phyloP scores from a whole-genome alignment of 352 stramenopile genomes.

The Pythium rishiriense region DNA sequence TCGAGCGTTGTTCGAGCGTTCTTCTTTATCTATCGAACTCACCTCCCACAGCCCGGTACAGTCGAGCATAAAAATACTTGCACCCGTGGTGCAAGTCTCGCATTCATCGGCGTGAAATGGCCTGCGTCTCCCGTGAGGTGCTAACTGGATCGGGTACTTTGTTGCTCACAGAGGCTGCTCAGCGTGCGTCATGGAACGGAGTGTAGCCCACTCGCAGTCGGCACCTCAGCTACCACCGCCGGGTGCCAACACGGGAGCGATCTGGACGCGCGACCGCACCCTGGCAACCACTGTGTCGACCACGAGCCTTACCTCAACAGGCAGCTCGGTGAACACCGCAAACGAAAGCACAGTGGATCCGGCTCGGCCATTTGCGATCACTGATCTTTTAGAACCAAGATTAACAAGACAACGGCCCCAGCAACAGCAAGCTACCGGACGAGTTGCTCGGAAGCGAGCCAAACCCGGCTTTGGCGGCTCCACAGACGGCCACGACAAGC shows the following conservation, averaged over 20 bases:
- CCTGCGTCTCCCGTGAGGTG: no score
- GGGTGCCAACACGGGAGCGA: neutral
- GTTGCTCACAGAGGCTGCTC: no score
- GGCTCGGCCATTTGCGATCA: conserved; percentile 16
- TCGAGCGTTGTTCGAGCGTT: no score
- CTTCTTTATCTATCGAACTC: no score
- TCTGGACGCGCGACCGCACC: neutral
- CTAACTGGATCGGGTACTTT: no score
- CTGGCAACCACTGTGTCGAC: conserved; percentile 13
- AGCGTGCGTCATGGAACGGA: neutral
- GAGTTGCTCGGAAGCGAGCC: conserved; percentile 18
- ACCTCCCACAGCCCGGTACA: no score
- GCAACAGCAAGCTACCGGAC: neutral
- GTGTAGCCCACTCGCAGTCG: conserved; percentile 10
- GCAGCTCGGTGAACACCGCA: neutral
- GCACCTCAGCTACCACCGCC: conserved; percentile 10
- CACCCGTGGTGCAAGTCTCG: no score
- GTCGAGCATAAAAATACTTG: no score
- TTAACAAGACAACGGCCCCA: no score
- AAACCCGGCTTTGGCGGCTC: conserved; percentile 15
- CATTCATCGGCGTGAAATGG: no score
- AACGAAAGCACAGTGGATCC: neutral
- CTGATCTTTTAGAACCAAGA: conserved; percentile 9
- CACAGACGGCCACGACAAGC: neutral
- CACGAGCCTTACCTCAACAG: neutral